A percentile compares a stretch with the other conserved stretches of the same genome.
These are phyloP conservation scores for Stylonectria norvegica DNA, from an alignment of 2,329 filamentous ascomycete species.

Conservation along the genomic window DNA sequence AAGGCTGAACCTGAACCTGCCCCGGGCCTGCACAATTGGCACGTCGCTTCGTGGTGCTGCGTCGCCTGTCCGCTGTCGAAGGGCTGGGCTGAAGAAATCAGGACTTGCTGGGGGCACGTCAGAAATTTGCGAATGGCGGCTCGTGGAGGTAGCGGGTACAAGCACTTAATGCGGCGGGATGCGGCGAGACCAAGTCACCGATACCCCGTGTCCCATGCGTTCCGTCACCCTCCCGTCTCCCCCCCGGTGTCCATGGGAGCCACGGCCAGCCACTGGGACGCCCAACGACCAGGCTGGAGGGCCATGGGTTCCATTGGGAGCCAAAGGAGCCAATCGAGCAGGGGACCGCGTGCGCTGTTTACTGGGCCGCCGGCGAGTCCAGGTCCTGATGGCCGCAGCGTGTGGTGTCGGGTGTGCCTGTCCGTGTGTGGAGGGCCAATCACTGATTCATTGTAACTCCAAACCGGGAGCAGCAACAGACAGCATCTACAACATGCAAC, in stretches of 20 bases:
- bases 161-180: conserved; percentile 1
- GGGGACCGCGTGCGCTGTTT: conserved; percentile 18
- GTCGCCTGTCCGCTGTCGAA: conserved; percentile 4
- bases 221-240: conserved; percentile 15
- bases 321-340: conserved; percentile 21
- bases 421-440: conserved; percentile 9
- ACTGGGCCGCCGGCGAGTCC: conserved; percentile 10
- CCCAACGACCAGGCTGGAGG: conserved; percentile 9
- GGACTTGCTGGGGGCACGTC: conserved; percentile 17
- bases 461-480: too few relatives aligned
- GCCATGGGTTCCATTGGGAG: conserved; percentile 3
- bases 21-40: conserved; percentile 20
- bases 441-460: conserved; percentile 2
- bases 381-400: conserved; percentile 4
- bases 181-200: conserved; percentile 12
- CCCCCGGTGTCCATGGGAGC: too few relatives aligned
- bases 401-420: conserved; percentile 2
- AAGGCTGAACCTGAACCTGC: too few relatives aligned
- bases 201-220: conserved; percentile 12
- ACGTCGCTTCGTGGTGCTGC: conserved; percentile 9
- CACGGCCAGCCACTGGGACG: conserved; percentile 7
- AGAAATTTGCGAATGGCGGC: conserved; percentile 14
- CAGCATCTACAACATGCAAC: too few relatives aligned
- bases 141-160: conserved; percentile 9
- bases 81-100: conserved; percentile 16